Conservation (phyloP, 441 rosid genomes). For the Gossypium davidsonii region DNA sequence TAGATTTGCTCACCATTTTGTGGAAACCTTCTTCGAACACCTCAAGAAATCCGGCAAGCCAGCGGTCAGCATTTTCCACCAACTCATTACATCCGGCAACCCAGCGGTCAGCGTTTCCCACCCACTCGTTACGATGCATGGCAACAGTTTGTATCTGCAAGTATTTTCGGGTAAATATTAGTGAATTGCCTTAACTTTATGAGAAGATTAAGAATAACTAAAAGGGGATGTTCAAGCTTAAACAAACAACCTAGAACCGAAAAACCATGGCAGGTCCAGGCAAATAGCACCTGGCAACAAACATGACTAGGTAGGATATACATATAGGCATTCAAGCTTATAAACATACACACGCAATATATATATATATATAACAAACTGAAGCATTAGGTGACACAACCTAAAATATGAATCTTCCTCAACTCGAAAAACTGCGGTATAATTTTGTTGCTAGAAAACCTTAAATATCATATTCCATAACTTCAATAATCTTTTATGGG, state of each 20-base stretch:
- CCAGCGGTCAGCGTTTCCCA: constrained; percentile 80
- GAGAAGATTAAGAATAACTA: neutral
- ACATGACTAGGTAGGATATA: neutral
- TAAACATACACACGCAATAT: neutral
- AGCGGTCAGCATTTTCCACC: constrained; percentile 88
- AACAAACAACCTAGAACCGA: neutral
- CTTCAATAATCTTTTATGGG: neutral
- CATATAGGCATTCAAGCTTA: neutral
- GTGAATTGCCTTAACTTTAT: neutral
- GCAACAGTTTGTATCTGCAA: constrained; percentile 13
- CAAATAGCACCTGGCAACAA: too few relatives aligned
- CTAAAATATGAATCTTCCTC: neutral
- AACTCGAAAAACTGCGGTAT: neutral
- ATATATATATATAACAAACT: neutral
- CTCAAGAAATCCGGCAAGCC: constrained; percentile 85
- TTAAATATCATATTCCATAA: neutral
- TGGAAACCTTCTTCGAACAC: constrained; percentile 93
- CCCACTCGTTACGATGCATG: constrained; percentile 70
- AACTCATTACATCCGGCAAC: constrained; percentile 84
- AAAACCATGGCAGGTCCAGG: too few relatives aligned
- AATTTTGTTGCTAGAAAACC: neutral
- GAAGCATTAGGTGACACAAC: neutral
- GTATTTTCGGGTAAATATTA: neutral
- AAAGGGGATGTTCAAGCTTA: neutral
- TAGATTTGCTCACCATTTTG: constrained; percentile 53